phyloP scores from a whole-genome alignment of 2,329 filamentous ascomycete species.

The Gliomastix tumulicola region DNA sequence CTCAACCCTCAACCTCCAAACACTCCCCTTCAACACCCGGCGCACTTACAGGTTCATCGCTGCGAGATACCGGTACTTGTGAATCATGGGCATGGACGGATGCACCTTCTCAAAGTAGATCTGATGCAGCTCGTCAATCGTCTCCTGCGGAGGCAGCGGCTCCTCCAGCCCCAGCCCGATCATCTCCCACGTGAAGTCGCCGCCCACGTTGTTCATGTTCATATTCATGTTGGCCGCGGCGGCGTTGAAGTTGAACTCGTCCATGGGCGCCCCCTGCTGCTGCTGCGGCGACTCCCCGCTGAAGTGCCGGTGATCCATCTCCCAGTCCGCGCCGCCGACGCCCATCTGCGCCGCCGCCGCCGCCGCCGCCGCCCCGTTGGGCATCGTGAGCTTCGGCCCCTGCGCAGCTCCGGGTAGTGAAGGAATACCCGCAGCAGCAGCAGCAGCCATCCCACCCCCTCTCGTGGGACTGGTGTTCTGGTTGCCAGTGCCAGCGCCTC shows the following conservation, averaged over 20 bases:
- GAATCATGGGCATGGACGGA: conserved; percentile 79
- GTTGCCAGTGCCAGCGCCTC: too few relatives aligned
- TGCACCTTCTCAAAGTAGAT: conserved; percentile 91
- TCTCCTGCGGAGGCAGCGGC: conserved; percentile 50
- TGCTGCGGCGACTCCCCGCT: too few relatives aligned
- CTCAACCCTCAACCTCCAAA: too few relatives aligned
- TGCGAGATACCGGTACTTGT: conserved; percentile 78
- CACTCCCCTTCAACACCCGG: neutral
- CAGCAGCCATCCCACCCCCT: too few relatives aligned
- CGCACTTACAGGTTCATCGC: conserved; percentile 69
- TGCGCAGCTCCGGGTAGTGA: too few relatives aligned
- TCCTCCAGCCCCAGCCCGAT: conserved; percentile 53
- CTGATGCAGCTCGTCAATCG: conserved; percentile 79
- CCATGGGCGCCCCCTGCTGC: conserved; percentile 24
- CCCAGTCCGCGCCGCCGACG: too few relatives aligned
- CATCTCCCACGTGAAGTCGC: conserved; percentile 73
- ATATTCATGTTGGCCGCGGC: conserved; percentile 38
- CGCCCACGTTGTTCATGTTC: conserved; percentile 41
- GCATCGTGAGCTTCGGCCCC: neutral
- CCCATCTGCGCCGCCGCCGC: too few relatives aligned
- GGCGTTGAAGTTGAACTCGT: conserved; percentile 52
- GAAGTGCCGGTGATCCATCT: too few relatives aligned
- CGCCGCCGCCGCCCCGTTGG: too few relatives aligned
- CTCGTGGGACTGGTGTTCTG: neutral
- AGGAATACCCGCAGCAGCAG: too few relatives aligned